Evolutionary conservation across 495 filamentous ascomycete species (phyloP).

Genomic region (Xylaria bambusicola): DNA sequence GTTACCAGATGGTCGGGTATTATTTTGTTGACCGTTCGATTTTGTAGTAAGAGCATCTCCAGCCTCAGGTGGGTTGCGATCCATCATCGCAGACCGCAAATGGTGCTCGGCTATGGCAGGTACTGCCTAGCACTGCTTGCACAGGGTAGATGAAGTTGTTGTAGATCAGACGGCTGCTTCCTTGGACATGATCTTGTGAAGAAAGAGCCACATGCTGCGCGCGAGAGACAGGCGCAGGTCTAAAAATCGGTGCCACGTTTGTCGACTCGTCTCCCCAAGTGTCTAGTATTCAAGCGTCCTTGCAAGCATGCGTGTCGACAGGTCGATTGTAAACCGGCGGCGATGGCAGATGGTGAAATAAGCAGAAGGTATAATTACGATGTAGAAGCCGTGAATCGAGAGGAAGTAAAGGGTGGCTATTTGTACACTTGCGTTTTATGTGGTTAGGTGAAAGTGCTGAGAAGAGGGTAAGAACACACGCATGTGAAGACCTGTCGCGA

Average conservation of each 20-base stretch:
- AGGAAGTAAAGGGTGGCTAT: too few species aligned
- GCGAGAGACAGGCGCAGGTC: background rate
- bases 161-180: background rate
- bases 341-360: too few species aligned
- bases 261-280: too few species aligned
- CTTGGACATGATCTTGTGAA: background rate
- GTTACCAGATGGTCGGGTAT: slow-evolving; percentile 24
- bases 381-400: too few species aligned
- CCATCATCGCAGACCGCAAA: slow-evolving; percentile 25
- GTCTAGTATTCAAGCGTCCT: too few species aligned
- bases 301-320: too few species aligned
- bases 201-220: slow-evolving; percentile 12
- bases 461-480: too few species aligned
- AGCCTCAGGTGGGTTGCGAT: slow-evolving; percentile 24
- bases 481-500: too few species aligned
- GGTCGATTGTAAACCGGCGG: too few species aligned
- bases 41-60: slow-evolving; percentile 26
- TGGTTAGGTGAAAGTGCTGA: too few species aligned
- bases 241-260: background rate
- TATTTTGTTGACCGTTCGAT: slow-evolving; percentile 26
- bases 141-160: background rate
- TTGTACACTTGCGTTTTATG: too few species aligned
- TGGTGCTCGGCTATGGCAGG: background rate
- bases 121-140: background rate
- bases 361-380: too few species aligned